phyloP scores from a whole-genome alignment of 306 rosid genomes.

The Vigna trinervia region DNA sequence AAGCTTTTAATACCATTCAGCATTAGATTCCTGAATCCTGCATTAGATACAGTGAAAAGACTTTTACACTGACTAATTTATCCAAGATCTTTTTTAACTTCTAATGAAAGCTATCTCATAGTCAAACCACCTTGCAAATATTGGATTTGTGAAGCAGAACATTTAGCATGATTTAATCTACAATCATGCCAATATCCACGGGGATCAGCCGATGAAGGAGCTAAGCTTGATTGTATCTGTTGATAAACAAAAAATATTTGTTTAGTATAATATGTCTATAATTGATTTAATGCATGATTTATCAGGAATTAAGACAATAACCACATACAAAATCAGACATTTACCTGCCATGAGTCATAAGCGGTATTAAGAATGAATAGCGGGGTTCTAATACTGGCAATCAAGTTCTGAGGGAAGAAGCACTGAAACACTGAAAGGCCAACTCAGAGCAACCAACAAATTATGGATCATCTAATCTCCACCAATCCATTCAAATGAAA shows the following conservation, averaged over 20 bases:
- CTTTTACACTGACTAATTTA: conserved; percentile 2
- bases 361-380: conserved; percentile 89
- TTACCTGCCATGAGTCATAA: conserved; percentile 97
- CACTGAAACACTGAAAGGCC: conserved; percentile 60
- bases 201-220: conserved; percentile 83
- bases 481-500: conserved; percentile 41
- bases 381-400: conserved; percentile 69
- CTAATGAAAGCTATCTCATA: conserved; percentile 35
- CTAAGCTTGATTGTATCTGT: conserved; percentile 85
- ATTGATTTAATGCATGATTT: not conserved
- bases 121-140: conserved; percentile 76
- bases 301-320: conserved; percentile 22
- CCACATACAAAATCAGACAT: not conserved
- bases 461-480: conserved; percentile 9
- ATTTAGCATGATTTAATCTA: conserved; percentile 73
- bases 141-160: conserved; percentile 67
- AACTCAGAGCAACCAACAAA: conserved; percentile 35
- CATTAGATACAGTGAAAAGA: conserved; percentile 30
- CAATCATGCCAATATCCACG: conserved; percentile 82
- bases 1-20: conserved; percentile 62
- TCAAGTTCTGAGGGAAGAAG: conserved; percentile 93
- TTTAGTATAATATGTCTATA: conserved; percentile 9
- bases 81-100: not conserved
- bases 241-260: conserved; percentile 39
- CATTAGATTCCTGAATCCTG: conserved; percentile 92